phyloP scores from a whole-genome alignment of 345 rosid species.

The Syzygium aromaticum region DNA sequence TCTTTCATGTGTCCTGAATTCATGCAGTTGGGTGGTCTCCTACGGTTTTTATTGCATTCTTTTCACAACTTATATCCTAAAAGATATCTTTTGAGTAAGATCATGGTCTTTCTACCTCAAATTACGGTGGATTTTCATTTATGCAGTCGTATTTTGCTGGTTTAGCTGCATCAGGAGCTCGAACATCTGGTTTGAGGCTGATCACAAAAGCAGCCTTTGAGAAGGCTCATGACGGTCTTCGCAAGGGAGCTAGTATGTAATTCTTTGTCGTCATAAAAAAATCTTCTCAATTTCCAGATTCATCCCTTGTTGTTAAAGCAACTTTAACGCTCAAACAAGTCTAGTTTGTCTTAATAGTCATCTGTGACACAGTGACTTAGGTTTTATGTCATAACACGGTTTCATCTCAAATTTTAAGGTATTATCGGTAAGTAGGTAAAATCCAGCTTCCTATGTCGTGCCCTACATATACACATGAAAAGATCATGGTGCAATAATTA shows the following conservation, averaged over 20 bases:
- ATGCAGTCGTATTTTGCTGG: slow-evolving; percentile 82
- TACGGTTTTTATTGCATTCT: neutral
- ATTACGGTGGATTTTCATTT: neutral
- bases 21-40: slow-evolving; percentile 39
- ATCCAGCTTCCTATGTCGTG: neutral
- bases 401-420: neutral
- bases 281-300: neutral
- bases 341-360: neutral
- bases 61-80: neutral
- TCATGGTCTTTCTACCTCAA: neutral
- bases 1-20: slow-evolving; percentile 87
- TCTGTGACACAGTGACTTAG: neutral
- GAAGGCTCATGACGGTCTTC: slow-evolving; percentile 47
- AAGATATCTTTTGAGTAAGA: neutral
- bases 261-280: neutral
- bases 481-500: neutral
- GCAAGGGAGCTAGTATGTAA: slow-evolving; percentile 70
- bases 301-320: neutral
- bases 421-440: neutral
- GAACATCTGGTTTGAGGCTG: slow-evolving; percentile 71
- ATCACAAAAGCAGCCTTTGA: slow-evolving; percentile 75
- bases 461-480: neutral
- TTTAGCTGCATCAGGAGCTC: slow-evolving; percentile 76
- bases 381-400: neutral
- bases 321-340: neutral